Percentiles rank a stretch among this genome's conserved stretches.
These are phyloP conservation scores for Eucalyptus erythrocorys DNA, from an alignment of 345 rosid species.

Conservation along the genomic window DNA sequence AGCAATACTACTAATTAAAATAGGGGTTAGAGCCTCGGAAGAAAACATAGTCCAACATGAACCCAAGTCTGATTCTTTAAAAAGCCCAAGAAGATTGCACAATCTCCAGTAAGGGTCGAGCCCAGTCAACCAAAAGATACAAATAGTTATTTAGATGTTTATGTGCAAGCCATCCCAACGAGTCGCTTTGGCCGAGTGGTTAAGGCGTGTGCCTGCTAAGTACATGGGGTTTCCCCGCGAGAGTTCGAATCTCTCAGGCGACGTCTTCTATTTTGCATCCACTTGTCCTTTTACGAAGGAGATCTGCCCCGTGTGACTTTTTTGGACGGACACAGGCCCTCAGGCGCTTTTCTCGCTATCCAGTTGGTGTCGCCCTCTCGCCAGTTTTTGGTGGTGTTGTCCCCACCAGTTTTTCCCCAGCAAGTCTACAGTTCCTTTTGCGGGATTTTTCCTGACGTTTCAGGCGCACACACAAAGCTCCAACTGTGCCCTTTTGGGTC, in stretches of 20 bases:
- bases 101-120: not conserved
- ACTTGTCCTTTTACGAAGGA: not conserved
- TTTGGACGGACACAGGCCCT: too few species aligned
- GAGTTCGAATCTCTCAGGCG: conserved; percentile 82
- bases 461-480: too few species aligned
- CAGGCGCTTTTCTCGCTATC: too few species aligned
- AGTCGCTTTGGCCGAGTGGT: conserved; percentile 93
- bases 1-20: not conserved
- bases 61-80: not conserved
- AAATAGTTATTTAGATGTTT: rapidly evolving
- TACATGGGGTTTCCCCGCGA: conserved; percentile 85
- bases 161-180: not conserved
- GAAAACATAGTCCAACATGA: not conserved
- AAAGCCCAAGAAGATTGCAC: not conserved
- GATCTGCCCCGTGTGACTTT: too few species aligned
- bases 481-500: too few species aligned
- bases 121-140: not conserved
- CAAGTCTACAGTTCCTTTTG: too few species aligned
- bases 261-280: not conserved
- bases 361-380: too few species aligned
- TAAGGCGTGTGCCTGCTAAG: conserved; percentile 95
- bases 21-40: not conserved
- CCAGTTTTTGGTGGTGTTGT: too few species aligned
- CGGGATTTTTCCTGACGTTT: too few species aligned
- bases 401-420: too few species aligned